Base-by-base conservation (phyloP, 202 grass and related monocot species). In the Saccharum hybrid region DNA sequence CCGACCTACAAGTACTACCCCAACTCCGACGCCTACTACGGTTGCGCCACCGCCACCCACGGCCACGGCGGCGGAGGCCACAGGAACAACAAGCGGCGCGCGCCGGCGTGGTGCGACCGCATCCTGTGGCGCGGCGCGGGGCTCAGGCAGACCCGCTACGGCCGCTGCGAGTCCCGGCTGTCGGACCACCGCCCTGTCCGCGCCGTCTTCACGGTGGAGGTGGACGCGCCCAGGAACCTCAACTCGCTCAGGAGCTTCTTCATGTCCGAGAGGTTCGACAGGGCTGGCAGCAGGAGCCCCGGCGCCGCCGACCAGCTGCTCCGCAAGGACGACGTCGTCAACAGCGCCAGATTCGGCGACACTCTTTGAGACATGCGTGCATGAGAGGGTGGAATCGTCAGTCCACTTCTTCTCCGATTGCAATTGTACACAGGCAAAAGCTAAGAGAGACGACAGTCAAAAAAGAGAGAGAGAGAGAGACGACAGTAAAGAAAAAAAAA, bases 81-180 rank as follows among this genome's bases (percentile, higher is more conserved):
- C 63, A 88, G 84, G 15, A 82, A 78, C 21, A 80, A 92, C 38
- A 97, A 97, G 81, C 85, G 85, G 4, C 90, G 94, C 64, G 92
- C 92, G 64, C 94, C 94, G 69, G 94, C 94, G 60, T 97, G 94
- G 94, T 97, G 94, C 63, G 94, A 97, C 67, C 90, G 94, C 57
- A 72, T 97, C 75, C 86, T 94, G 36, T 97, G 94, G 94, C 84
- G 7, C 40, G 94, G 92, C 46, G 74, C 66, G 0, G 94, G 92
- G 39, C 73, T 97, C 13, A 81, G 66, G 77, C 94, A 97, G 85
- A 82, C 76, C 0, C 65, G 10, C 18, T 97, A 97, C 62, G 88
- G 84, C 48, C 86, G 94, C 14, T 92, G 86, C 60, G 94, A 97
- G 77, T 88, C 83, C 0, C 75, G 87, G 71, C 78, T 97, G 38